Evolutionary conservation across 768 basidiomycete genomes (phyloP).

Genomic region (Tylopilus sp.): DNA sequence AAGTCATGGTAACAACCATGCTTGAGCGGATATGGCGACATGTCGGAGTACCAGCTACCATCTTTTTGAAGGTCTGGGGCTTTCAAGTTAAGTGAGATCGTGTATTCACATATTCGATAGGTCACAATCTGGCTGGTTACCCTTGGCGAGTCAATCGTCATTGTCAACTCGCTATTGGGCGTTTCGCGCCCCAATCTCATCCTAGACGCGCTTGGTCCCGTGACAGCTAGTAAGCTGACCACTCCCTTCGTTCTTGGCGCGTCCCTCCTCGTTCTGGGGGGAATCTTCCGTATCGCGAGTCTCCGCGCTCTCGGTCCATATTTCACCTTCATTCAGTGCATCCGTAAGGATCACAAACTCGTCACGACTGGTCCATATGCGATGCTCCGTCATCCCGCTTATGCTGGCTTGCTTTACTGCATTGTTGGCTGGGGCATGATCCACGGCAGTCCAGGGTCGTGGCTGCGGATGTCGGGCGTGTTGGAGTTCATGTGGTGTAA

Average conservation of each 20-base stretch:
- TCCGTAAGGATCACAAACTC: conserved; percentile 20
- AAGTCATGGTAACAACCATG: not conserved
- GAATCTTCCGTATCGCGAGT: conserved; percentile 2
- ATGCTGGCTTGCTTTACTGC: conserved; percentile 8
- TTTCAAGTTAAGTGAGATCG: no score
- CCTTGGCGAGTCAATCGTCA: not conserved
- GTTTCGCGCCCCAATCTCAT: not conserved
- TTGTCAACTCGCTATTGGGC: not conserved
- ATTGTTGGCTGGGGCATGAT: not conserved
- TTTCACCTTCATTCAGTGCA: conserved; percentile 20
- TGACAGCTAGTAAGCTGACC: conserved; percentile 1
- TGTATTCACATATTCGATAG: conserved; percentile 6
- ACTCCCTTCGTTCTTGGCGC: conserved; percentile 5
- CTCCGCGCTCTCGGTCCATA: conserved; percentile 17
- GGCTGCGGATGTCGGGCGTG: conserved; percentile 3
- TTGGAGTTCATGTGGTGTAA: not conserved
- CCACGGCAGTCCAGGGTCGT: not conserved
- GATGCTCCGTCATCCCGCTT: conserved; percentile 29
- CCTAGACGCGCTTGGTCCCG: conserved; percentile 8
- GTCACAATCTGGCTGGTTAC: not conserved
- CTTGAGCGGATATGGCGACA: conserved; percentile 7
- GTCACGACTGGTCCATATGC: conserved; percentile 28
- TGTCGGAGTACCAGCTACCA: not conserved
- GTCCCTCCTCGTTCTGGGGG: conserved; percentile 1
- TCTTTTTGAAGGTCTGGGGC: not conserved